phyloP scores from a whole-genome alignment of 2,329 filamentous ascomycete genomes.

The Dothideomycetes sp. region DNA sequence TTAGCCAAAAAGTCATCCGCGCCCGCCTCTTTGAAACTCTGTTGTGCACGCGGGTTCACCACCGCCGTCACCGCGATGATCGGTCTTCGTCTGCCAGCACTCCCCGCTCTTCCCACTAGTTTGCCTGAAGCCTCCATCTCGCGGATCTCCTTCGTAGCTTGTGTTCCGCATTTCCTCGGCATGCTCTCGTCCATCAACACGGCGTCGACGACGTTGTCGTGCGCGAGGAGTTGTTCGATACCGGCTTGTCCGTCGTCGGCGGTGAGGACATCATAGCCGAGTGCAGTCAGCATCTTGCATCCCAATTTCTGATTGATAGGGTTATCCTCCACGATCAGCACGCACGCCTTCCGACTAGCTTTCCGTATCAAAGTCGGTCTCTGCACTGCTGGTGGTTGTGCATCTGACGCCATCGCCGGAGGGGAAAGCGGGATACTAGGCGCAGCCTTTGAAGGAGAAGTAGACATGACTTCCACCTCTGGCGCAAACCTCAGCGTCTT shows the following conservation, averaged over 20 bases:
- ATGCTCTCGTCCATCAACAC: conserved; percentile 12
- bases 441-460: not conserved
- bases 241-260: conserved; percentile 18
- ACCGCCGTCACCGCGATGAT: conserved; percentile 12
- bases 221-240: not conserved
- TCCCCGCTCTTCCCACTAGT: too few species aligned
- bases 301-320: conserved; percentile 7
- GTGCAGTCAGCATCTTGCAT: conserved; percentile 7
- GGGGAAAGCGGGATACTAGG: not conserved
- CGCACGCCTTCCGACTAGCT: not conserved
- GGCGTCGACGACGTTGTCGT: conserved; percentile 7
- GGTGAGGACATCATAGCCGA: conserved; percentile 8
- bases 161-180: conserved; percentile 10
- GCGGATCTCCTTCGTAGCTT: conserved; percentile 10
- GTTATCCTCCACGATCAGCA: conserved; percentile 12
- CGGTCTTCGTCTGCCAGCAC: conserved; percentile 1
- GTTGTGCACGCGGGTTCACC: conserved; percentile 4
- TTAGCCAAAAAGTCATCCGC: conserved; percentile 11
- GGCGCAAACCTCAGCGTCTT: conserved; percentile 6
- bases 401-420: not conserved
- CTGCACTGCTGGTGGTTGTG: not conserved
- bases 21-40: conserved; percentile 8
- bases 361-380: not conserved
- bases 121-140: conserved; percentile 2
- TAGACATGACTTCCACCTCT: conserved; percentile 4